Base-by-base conservation (phyloP, 2,329 filamentous ascomycete genomes). In the Colletotrichum magnum region DNA sequence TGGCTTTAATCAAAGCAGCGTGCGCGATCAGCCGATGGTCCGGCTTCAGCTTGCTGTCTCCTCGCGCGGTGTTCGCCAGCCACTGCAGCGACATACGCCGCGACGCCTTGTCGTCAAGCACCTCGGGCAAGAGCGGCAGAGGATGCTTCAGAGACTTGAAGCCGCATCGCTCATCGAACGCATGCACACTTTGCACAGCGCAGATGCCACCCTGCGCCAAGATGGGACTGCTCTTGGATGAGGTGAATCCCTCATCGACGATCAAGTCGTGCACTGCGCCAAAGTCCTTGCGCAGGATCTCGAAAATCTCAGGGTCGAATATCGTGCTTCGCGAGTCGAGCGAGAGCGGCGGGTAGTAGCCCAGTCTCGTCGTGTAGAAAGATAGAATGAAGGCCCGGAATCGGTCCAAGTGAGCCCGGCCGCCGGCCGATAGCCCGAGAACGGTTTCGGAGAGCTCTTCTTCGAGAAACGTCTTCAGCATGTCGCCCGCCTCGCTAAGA, bases 221-320 rank as follows among this genome's bases (percentile, higher is more conserved):
- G 7, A 84, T 81, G 1, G 89, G 86, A 60, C 83, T 85, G n/a
- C 79, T 81, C 45, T 87, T 79, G 12, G 83, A 80, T 4, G 80
- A 77, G 0, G 85, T 87, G 24, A 87, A 88, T 3, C 80, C 81
- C 5, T 84, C 82, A 73, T 96, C 92, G 0, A 92, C 92, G 0
- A 96, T 83, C 56, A 92, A 90, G 39, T 90, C 85, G 77, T 94
- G 94, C 0, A 95, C 81, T 2, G 86, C 88, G 58, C 89, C 85
- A 72, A 96, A 94, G 72, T 95, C 93, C 41, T 85, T 80, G 48
- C 87, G 86, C 88, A 95, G 91, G 4, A 83, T 82, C 39, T 82
- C 82, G 73, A 90, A 90, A 1, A 92, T 78, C 21, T 83, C 80
- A 45, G 89, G 88, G 16, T 89, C 85, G 71, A 91, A 92, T 1